These are phyloP conservation scores for Phytophthora rubi DNA, from an alignment of 352 stramenopile species.

Conservation along the genomic window DNA sequence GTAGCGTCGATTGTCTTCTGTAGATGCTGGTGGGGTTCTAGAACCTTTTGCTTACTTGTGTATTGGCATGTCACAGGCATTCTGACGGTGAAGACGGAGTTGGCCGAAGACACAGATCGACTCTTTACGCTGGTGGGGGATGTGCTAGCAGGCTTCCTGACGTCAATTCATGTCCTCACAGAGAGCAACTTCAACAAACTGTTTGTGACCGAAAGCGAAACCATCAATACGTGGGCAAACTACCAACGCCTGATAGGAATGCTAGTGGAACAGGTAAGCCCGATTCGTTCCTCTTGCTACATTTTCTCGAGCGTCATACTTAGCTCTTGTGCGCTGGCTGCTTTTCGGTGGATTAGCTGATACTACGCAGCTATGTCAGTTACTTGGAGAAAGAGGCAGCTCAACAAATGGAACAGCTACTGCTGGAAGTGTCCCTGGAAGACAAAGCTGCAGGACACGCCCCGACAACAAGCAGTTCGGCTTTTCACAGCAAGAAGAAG, in stretches of 20 bases:
- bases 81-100: constrained; percentile 85
- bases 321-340: not conserved
- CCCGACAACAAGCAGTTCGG: constrained; percentile 3
- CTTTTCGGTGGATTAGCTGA: constrained; percentile 50
- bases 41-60: constrained; percentile 1
- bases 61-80: constrained; percentile 52
- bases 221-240: constrained; percentile 83
- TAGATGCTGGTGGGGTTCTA: not conserved
- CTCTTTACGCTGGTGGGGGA: constrained; percentile 71
- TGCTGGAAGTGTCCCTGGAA: constrained; percentile 64
- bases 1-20: not conserved
- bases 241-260: constrained; percentile 87
- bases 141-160: constrained; percentile 71
- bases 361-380: constrained; percentile 75
- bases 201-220: constrained; percentile 82
- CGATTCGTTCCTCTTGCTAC: not conserved
- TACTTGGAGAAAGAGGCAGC: constrained; percentile 73
- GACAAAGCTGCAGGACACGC: constrained; percentile 16
- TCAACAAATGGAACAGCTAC: constrained; percentile 77
- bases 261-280: constrained; percentile 74
- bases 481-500: constrained; percentile 41
- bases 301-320: not conserved
- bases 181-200: constrained; percentile 71
- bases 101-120: constrained; percentile 70
- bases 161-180: constrained; percentile 65